Conservation (phyloP, 208 protist species). For the Perkinsela sp. region DNA sequence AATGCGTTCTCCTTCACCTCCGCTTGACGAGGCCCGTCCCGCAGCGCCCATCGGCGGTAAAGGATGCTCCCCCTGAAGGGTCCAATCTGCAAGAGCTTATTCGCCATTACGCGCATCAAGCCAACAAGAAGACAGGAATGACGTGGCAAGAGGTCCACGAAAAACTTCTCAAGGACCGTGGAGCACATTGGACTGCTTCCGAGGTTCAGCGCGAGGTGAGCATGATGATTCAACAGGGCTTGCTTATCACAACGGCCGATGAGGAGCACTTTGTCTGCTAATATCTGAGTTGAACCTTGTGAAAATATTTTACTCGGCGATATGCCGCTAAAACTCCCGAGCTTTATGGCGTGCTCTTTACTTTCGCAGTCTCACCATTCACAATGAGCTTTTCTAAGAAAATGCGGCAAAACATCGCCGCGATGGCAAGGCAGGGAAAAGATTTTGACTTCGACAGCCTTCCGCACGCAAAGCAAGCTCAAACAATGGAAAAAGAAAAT, state of each 20-base stretch:
- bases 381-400: not conserved
- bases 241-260: not conserved
- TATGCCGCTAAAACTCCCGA: too few species aligned
- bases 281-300: too few species aligned
- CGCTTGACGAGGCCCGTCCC: conserved; percentile 15
- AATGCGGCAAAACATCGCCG: not conserved
- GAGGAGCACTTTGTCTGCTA: not conserved
- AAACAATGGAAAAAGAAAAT: not conserved
- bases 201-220: not conserved
- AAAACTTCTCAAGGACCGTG: not conserved
- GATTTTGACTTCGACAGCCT: not conserved
- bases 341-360: too few species aligned
- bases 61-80: not conserved
- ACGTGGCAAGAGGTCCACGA: not conserved
- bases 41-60: not conserved
- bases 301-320: too few species aligned
- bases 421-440: not conserved
- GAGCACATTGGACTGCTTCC: not conserved
- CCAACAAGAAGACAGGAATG: not conserved
- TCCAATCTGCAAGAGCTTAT: not conserved
- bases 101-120: not conserved
- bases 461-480: not conserved
- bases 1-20: conserved; percentile 53
- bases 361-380: too few species aligned
- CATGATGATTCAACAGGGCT: not conserved